Base-by-base conservation (phyloP, 805 yeast species). In the Schwanniomyces pseudopolymorphus region DNA sequence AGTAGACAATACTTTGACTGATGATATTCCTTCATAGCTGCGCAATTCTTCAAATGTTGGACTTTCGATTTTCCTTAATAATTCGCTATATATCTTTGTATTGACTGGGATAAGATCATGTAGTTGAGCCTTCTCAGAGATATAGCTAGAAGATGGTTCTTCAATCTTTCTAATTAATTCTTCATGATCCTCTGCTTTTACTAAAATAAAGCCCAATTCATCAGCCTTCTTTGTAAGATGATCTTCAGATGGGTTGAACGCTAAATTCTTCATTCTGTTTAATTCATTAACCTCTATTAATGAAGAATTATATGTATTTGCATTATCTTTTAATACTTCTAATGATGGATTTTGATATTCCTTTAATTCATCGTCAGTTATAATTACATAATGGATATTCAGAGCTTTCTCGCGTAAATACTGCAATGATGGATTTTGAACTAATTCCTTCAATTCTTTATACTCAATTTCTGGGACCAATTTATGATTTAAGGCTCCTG, bases 381-480 rank as follows among this genome's bases (percentile, higher is more conserved):
- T 38, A 10, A 47, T 47, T 40, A 56, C 57, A 11, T 56, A 51
- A 4, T 50, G 52, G 5, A 38, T 45, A 6, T 49, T 44, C 2
- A 26, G 35, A 0, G 74, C 67, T 27, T 63, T 60, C 4, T 44
- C 48, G 28, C 46, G 55, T 26, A 77, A 33, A 38, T 60, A 56
- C 0, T 66, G 70, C 5, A 60, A 13, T 16, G 65, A 36, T 5
- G 78, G 76, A 7, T 43, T 45, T 5, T 59, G 40, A 2, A 43
- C 55, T 27, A 22, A 28, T 31, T 16, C 42, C 40, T 3, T 47
- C 33, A 44, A 45, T 14, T 46, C 44, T 9, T 42, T 48, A 25
- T 48, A 53, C 16, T 57, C 57, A 7, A 44, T 50, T 3, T 48
- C 44, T 1, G 57, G 43, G 24, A 56, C 8, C 11, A 26, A 17